Evolutionary conservation across 345 rosid genomes (phyloP).

Genomic region (Citropsis articulata): DNA sequence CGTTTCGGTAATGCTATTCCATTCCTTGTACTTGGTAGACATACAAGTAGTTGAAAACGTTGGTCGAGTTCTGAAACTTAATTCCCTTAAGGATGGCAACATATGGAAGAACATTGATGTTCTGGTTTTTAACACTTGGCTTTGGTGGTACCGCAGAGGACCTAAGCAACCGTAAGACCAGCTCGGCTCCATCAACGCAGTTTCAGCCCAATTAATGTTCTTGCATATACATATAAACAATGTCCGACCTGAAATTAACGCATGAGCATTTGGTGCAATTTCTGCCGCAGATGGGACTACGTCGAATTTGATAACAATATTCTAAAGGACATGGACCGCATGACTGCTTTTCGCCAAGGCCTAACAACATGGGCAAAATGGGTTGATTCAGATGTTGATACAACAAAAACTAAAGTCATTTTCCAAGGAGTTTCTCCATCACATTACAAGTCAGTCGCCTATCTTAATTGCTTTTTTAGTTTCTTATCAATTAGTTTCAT

Average conservation of each 20-base stretch:
- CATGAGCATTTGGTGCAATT: neutral
- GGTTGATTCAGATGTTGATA: slow-evolving; percentile 76
- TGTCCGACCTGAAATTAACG: neutral
- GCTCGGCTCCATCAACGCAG: neutral
- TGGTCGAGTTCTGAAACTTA: slow-evolving; percentile 59
- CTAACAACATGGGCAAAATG: slow-evolving; percentile 83
- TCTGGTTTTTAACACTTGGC: slow-evolving; percentile 67
- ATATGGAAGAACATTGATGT: slow-evolving; percentile 55
- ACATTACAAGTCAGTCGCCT: slow-evolving; percentile 57
- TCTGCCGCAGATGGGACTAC: slow-evolving; percentile 71
- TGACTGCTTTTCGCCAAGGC: slow-evolving; percentile 65
- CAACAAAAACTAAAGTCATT: slow-evolving; percentile 51
- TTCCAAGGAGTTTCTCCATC: slow-evolving; percentile 85
- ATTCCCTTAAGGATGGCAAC: slow-evolving; percentile 40
- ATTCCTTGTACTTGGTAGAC: slow-evolving; percentile 46
- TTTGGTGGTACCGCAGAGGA: slow-evolving; percentile 68
- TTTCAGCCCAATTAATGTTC: neutral
- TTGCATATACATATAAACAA: neutral
- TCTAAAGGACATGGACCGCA: slow-evolving; percentile 60
- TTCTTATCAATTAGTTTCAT: neutral
- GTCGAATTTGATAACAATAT: slow-evolving; percentile 44
- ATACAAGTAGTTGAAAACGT: slow-evolving; percentile 31
- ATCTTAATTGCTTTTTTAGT: neutral
- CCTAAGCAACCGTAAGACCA: slow-evolving; percentile 49
- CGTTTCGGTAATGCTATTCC: slow-evolving; percentile 40